phyloP scores from a whole-genome alignment of 1,139 yeast genomes.

The Candida sp. region DNA sequence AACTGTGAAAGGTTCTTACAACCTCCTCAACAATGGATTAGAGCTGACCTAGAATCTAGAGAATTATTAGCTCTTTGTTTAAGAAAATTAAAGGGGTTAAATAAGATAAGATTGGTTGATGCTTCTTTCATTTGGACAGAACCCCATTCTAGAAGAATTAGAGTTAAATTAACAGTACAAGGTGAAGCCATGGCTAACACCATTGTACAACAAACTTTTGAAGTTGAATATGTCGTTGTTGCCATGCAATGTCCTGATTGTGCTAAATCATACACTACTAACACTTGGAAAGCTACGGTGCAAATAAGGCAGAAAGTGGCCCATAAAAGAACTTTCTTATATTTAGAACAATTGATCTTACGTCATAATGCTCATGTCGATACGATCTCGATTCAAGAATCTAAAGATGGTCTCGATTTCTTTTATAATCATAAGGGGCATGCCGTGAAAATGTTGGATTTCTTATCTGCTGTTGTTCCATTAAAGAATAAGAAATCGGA shows the following conservation, averaged over 20 bases:
- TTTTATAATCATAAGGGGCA: conserved; percentile 86
- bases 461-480: conserved; percentile 86
- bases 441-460: conserved; percentile 92
- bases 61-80: conserved; percentile 89
- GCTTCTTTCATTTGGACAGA: conserved; percentile 99
- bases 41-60: conserved; percentile 87
- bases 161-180: conserved; percentile 89
- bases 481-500: conserved; percentile 80
- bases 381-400: conserved; percentile 89
- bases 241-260: conserved; percentile 99
- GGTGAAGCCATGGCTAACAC: conserved; percentile 95
- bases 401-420: conserved; percentile 94
- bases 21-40: conserved; percentile 93
- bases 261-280: conserved; percentile 92
- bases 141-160: conserved; percentile 95
- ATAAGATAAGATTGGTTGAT: conserved; percentile 84
- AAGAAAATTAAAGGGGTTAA: conserved; percentile 83
- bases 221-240: conserved; percentile 88
- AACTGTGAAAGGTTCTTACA: conserved; percentile 95
- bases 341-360: conserved; percentile 90
- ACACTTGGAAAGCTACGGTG: conserved; percentile 97
- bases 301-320: conserved; percentile 97
- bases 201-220: conserved; percentile 91
- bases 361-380: conserved; percentile 94
- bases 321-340: conserved; percentile 94